Evolutionary conservation across 768 basidiomycete species (phyloP), one percentile per base, ranked within the genome.

Genomic region (Tulasnella sp.): DNA sequence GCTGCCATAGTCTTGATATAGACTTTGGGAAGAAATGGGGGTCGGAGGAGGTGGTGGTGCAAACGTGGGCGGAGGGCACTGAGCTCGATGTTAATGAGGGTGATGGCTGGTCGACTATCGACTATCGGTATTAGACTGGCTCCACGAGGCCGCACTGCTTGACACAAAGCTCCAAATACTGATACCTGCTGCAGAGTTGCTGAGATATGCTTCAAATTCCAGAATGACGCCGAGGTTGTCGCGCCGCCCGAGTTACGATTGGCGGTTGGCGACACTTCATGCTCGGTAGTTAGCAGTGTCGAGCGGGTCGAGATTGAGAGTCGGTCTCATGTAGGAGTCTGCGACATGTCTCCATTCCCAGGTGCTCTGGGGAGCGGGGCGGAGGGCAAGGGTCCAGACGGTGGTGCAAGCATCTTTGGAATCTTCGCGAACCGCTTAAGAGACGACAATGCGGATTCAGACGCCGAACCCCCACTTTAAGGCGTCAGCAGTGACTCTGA

Each of bases 131-230:
- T 43, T 19, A 10, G 25, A 51, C 4, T 25, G 45, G 10, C 46
- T 49, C 19, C 57, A 49, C 29, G 57, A 49, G 30, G 31, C 49
- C 31, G 45, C 43, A 31, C 48, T 49, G 17, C 49, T 46, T 9
- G 57, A 59, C 9, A 29, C 49, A 41, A 59, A 59, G 15, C 57
- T 59, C 22, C 57, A 5, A 17, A 59, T 59, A 42, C 57, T 59
- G 11, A 59, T n/a, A 22, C 57, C 57, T 7, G 57, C 49, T 30
- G 46, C 48, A 27, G 45, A 49, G 21, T 29, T 7, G 54, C 41
- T 9, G 48, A 49, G 4, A 49, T 48, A 44, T 31, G 31, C 22
- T 49, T 50, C 19, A 46, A 51, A 5, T 49, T 42, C 19, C 48
- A 59, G 31, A 59, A 56, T 42, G 54, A 56, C 8, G 15, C 15